phyloP scores from a whole-genome alignment of 2,329 filamentous ascomycete genomes.

The Phaeomoniella chlamydospora region DNA sequence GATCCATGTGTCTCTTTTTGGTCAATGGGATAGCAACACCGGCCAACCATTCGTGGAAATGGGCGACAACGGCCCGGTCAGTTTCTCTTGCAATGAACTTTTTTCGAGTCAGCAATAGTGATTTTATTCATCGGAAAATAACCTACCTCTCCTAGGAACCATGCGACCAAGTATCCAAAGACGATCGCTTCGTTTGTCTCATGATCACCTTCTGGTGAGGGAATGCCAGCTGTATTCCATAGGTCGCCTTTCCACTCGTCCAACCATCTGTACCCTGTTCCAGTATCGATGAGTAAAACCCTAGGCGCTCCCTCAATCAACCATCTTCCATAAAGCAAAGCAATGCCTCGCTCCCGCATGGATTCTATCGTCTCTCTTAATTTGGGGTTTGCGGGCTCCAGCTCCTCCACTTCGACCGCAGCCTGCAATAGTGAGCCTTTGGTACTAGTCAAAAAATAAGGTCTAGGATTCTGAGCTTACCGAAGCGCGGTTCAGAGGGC shows the following conservation, averaged over 20 bases:
- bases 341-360: constrained; percentile 85
- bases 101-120: constrained; percentile 7
- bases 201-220: constrained; percentile 78
- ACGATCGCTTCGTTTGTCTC: constrained; percentile 97
- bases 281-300: constrained; percentile 87
- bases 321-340: constrained; percentile 89
- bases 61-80: constrained; percentile 81
- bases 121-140: constrained; percentile 1
- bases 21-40: constrained; percentile 83
- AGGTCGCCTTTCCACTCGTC: constrained; percentile 96
- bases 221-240: constrained; percentile 85
- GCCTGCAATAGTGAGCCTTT: constrained; percentile 52
- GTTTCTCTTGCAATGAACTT: constrained; percentile 92
- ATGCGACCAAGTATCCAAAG: constrained; percentile 92
- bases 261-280: constrained; percentile 78
- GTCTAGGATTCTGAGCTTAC: constrained; percentile 35
- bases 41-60: constrained; percentile 98
- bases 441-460: constrained; percentile 8
- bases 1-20: constrained; percentile 88
- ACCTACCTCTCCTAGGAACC: constrained; percentile 91
- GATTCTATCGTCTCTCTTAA: constrained; percentile 71
- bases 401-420: constrained; percentile 91
- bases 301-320: constrained; percentile 91
- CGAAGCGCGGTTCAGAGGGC: constrained; percentile 81
- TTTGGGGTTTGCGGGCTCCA: constrained; percentile 69